Evolutionary conservation across 2,329 filamentous ascomycete genomes (phyloP), one percentile per base, ranked within the genome.

Genomic region (Thielaviopsis ethacetica): DNA sequence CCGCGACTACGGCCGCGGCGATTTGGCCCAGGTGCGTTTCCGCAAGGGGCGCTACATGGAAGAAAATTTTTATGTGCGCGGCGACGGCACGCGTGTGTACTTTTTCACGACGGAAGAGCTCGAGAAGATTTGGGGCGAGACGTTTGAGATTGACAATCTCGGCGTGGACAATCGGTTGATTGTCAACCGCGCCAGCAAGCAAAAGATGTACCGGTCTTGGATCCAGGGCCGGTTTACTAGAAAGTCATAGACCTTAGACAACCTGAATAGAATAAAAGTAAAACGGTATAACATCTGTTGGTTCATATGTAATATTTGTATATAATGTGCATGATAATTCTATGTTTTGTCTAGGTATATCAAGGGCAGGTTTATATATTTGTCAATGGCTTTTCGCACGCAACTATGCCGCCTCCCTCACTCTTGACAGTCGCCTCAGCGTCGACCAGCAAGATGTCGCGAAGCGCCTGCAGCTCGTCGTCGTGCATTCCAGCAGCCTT

Each of bases 141-240:
- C 68, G 56, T 64, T 61, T 54, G 64, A 67, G 59, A 74, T 95
- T 53, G 73, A 86, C 59, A 81, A 93, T 53, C 78, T 97, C 41
- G 93, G 85, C 26, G 79, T 91, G 59, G 93, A 98, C 69, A 83
- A 89, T 64, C 83, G 93, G 61, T 78, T 98, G 75, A 78, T 98
- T 59, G 89, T 98, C 59, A 98, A 98, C 70, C 82, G 93, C 63
- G 88, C 91, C 58, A 81, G 85, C 67, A 86, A 90, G 72, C 76
- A 95, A 54, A 98, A 97, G 73, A 98, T 98, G 93, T 97, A 97
- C 71, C 83, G 93, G 62, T 97, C 91, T 75, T 98, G 93, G 90
- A 81, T 94, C 69, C 88, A 94, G 71, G 88, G 86, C 30, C 81
- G 83, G 3, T 94, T 93, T 70, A 81, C 77, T 66, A 91, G 91